Percentiles rank a stretch among this genome's conserved stretches.
Evolutionary conservation across 495 filamentous ascomycete species (phyloP).

Genomic region (Glutinoglossum americanum): DNA sequence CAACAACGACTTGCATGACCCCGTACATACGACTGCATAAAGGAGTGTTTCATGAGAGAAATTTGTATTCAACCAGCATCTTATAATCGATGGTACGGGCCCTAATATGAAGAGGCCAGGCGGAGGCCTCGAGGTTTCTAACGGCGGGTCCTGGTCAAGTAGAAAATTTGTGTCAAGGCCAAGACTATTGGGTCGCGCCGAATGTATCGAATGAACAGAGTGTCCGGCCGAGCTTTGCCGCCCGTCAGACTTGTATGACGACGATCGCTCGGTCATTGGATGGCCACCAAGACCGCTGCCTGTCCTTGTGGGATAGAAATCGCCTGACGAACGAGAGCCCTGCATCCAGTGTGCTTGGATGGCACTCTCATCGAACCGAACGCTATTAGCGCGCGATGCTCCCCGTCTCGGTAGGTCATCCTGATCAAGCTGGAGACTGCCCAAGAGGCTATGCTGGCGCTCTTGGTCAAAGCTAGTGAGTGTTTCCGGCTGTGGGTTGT

Average conservation of each 20-base stretch:
- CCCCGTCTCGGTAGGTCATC: slow-evolving; percentile 87
- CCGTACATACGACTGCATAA: slow-evolving; percentile 82
- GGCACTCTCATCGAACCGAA: slow-evolving; percentile 95
- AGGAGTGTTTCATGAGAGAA: slow-evolving; percentile 73
- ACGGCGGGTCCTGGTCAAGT: slow-evolving; percentile 38
- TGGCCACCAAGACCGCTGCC: slow-evolving; percentile 66
- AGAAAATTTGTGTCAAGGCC: slow-evolving; percentile 53
- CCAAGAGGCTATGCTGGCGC: slow-evolving; percentile 41
- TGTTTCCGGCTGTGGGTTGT: slow-evolving; percentile 50
- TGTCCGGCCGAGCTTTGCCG: slow-evolving; percentile 77
- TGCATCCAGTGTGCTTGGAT: slow-evolving; percentile 79
- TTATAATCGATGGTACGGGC: slow-evolving; percentile 76
- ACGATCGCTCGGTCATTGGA: slow-evolving; percentile 66
- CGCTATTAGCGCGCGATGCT: slow-evolving; percentile 85
- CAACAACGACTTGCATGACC: slow-evolving; percentile 66
- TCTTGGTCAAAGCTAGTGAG: slow-evolving; percentile 76
- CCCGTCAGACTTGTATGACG: slow-evolving; percentile 94
- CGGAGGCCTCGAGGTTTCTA: slow-evolving; percentile 46
- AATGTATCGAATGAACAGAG: slow-evolving; percentile 31
- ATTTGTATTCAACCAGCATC: slow-evolving; percentile 77
- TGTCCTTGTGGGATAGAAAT: slow-evolving; percentile 55
- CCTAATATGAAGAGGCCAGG: slow-evolving; percentile 67
- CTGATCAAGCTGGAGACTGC: slow-evolving; percentile 56
- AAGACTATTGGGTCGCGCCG: slow-evolving; percentile 65
- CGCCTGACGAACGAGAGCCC: slow-evolving; percentile 53